phyloP scores from a whole-genome alignment of 2,329 filamentous ascomycete genomes.

The Hymenoscyphus occultus region DNA sequence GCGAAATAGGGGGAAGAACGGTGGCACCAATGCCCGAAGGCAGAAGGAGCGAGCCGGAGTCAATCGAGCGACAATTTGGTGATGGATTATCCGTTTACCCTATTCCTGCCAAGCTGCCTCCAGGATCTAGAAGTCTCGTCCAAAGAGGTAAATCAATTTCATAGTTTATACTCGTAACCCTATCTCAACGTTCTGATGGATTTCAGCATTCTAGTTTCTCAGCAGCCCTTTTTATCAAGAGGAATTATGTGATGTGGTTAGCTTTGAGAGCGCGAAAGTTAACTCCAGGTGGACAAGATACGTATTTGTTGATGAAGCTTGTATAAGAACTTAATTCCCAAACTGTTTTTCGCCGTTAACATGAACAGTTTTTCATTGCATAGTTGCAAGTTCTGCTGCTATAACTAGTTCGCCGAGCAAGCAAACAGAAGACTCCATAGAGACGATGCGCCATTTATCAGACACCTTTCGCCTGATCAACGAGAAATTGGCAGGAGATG shows the following conservation, averaged over 20 bases:
- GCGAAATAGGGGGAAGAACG: neutral
- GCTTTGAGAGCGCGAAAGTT: conserved; percentile 4
- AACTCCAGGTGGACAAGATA: conserved; percentile 29
- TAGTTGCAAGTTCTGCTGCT: conserved; percentile 27
- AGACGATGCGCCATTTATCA: conserved; percentile 31
- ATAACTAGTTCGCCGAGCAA: conserved; percentile 16
- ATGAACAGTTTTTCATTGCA: conserved; percentile 13
- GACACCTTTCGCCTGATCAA: conserved; percentile 34
- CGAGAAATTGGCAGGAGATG: conserved; percentile 28
- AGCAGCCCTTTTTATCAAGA: conserved; percentile 11
- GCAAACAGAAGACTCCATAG: conserved; percentile 14
- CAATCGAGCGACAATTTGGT: conserved; percentile 18
- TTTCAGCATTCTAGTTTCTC: conserved; percentile 18
- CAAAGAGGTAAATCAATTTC: conserved; percentile 13
- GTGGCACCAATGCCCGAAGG: neutral
- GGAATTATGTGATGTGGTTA: conserved; percentile 14
- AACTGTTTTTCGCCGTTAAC: neutral
- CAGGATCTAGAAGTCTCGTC: conserved; percentile 14
- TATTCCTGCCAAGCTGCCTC: conserved; percentile 15
- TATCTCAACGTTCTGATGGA: neutral
- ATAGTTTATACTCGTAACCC: neutral
- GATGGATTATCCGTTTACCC: conserved; percentile 19
- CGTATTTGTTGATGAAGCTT: conserved; percentile 36
- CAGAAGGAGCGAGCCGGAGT: conserved; percentile 2
- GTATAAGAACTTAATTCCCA: conserved; percentile 22